These are phyloP conservation scores for Euphrasia arctica DNA, from an alignment of 305 asterid genomes.

Conservation along the genomic window DNA sequence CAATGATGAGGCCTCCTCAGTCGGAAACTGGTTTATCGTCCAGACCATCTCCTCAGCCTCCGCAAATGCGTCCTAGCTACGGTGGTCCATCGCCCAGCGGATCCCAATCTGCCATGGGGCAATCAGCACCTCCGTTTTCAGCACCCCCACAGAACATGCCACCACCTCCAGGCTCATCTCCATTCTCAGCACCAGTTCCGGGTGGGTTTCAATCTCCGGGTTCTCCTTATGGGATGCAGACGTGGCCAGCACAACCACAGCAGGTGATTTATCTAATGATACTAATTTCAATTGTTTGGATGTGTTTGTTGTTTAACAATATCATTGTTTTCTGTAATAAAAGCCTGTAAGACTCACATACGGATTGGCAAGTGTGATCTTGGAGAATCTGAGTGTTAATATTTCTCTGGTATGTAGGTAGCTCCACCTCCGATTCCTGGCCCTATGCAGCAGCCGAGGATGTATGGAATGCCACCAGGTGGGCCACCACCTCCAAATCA, in stretches of 20 bases:
- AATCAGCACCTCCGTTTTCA: constrained; percentile 64
- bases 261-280: constrained; percentile 50
- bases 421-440: constrained; percentile 68
- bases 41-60: constrained; percentile 49
- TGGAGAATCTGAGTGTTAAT: constrained; percentile 5
- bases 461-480: constrained; percentile 75
- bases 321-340: constrained; percentile 6
- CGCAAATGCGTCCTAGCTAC: constrained; percentile 60
- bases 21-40: constrained; percentile 43
- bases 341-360: neutral
- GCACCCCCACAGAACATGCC: constrained; percentile 46
- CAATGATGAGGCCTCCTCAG: constrained; percentile 57
- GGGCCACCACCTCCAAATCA: constrained; percentile 66
- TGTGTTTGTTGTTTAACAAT: constrained; percentile 9
- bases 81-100: constrained; percentile 61
- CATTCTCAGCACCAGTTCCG: constrained; percentile 56
- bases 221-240: constrained; percentile 71
- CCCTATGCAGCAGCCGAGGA: constrained; percentile 61
- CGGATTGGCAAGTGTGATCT: constrained; percentile 17
- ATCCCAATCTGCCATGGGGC: constrained; percentile 50
- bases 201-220: constrained; percentile 53
- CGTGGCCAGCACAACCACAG: constrained; percentile 73
- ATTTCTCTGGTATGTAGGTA: constrained; percentile 46
- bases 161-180: constrained; percentile 70
- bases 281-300: constrained; percentile 5